A percentile compares a stretch with the other conserved stretches of the same genome.
Conservation (phyloP, 2,329 filamentous ascomycete genomes). For the Paecilomyces niveus region DNA sequence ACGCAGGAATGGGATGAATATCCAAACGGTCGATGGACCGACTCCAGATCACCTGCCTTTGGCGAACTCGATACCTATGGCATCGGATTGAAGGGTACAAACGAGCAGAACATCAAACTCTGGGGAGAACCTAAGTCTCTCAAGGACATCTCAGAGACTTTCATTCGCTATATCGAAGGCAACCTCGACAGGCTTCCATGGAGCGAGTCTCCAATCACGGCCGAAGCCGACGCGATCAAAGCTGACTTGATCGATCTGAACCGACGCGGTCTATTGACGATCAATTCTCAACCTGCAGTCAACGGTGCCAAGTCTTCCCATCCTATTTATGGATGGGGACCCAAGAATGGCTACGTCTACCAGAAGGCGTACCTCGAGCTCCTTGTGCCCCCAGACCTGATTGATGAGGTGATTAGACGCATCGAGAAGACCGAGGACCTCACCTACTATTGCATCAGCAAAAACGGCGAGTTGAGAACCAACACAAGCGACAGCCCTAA, state of each 20-base stretch:
- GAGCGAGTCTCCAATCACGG: constrained; percentile 83
- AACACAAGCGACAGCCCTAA: constrained; percentile 85
- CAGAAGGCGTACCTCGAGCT: constrained; percentile 97
- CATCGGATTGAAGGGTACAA: constrained; percentile 86
- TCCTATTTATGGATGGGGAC: constrained; percentile 87
- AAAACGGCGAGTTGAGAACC: constrained; percentile 70
- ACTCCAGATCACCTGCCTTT: constrained; percentile 91
- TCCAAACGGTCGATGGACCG: constrained; percentile 97
- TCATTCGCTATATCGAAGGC: constrained; percentile 76
- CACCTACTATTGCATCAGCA: constrained; percentile 91
- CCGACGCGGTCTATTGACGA: constrained; percentile 77
- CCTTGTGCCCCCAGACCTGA: constrained; percentile 72
- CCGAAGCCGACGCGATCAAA: constrained; percentile 73
- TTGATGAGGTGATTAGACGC: constrained; percentile 67
- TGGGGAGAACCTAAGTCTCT: constrained; percentile 83
- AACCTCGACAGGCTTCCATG: constrained; percentile 79
- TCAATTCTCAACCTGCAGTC: constrained; percentile 96
- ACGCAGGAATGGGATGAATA: constrained; percentile 99
- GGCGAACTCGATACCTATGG: constrained; percentile 93
- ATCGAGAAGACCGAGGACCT: constrained; percentile 73
- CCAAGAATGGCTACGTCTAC: constrained; percentile 91
- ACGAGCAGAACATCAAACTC: constrained; percentile 89
- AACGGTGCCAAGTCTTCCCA: constrained; percentile 84
- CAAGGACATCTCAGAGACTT: constrained; percentile 73
- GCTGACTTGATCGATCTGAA: constrained; percentile 75